Conservation (phyloP, 75 land plant species). For the Sequoiadendron giganteum region DNA sequence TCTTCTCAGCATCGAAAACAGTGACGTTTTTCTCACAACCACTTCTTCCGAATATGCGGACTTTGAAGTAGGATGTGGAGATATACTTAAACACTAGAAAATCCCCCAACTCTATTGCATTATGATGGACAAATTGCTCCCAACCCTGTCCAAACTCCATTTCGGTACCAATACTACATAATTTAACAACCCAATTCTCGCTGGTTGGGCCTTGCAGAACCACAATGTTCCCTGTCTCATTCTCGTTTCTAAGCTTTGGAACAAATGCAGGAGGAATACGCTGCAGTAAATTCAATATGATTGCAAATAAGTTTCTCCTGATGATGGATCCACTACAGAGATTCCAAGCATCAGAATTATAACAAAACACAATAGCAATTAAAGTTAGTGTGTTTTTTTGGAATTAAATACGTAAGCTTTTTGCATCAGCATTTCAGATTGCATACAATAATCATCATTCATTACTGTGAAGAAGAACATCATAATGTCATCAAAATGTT, state of each 20-base stretch:
- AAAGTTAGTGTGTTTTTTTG: too few species aligned
- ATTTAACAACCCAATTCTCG: conserved; percentile 1
- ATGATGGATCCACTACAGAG: too few species aligned
- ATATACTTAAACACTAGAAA: conserved; percentile 16
- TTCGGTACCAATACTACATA: background rate
- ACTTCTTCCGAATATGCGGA: conserved; percentile 11
- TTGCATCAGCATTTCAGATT: background rate
- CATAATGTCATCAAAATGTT: too few species aligned
- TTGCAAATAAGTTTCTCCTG: background rate
- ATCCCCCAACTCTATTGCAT: conserved; percentile 11
- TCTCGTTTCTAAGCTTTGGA: background rate
- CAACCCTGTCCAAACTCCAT: conserved; percentile 20
- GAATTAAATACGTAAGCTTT: too few species aligned
- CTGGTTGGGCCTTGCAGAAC: conserved; percentile 14
- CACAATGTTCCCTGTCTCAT: background rate
- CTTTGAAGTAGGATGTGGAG: conserved; percentile 7
- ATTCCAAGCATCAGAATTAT: too few species aligned
- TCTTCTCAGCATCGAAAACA: background rate
- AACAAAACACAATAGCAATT: background rate
- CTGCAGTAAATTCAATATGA: background rate
- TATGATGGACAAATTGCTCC: conserved; percentile 13
- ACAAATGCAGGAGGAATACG: conserved; percentile 15
- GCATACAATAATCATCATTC: background rate
- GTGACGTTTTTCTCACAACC: conserved; percentile 7
- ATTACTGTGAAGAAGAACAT: background rate